Percentiles rank a stretch among this genome's conserved stretches.
Evolutionary conservation across 176 grass and related monocot species (phyloP).

Genomic region (Avena atlantica): DNA sequence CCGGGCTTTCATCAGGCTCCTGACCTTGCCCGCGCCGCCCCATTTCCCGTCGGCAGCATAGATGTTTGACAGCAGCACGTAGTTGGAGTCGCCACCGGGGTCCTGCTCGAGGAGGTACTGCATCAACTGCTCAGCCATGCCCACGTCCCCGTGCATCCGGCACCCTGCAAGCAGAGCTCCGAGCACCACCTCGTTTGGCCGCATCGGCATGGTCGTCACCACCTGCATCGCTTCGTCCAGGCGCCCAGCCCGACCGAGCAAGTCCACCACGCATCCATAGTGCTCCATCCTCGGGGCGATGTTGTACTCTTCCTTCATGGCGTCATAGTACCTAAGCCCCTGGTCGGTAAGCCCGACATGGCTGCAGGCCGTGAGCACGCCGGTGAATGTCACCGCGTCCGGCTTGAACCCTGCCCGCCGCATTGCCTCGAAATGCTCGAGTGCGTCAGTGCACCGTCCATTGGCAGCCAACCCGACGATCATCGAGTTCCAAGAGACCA

Average conservation of each 20-base stretch:
- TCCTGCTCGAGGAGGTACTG: conserved; percentile 64
- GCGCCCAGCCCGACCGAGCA: conserved; percentile 65
- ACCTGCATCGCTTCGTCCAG: conserved; percentile 57
- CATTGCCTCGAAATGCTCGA: conserved; percentile 74
- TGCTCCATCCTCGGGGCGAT: conserved; percentile 62
- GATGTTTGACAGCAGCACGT: conserved; percentile 79
- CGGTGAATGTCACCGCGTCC: conserved; percentile 66
- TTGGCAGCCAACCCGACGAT: conserved; percentile 59
- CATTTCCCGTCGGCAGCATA: conserved; percentile 61
- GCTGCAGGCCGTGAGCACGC: conserved; percentile 70
- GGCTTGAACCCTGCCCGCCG: conserved; percentile 53
- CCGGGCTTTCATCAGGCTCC: conserved; percentile 58
- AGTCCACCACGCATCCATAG: conserved; percentile 76
- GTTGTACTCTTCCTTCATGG: conserved; percentile 47
- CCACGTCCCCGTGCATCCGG: conserved; percentile 54
- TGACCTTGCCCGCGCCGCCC: conserved; percentile 56
- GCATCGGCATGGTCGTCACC: conserved; percentile 55
- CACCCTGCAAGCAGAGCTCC: conserved; percentile 70
- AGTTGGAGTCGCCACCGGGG: conserved; percentile 60
- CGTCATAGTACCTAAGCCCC: conserved; percentile 58
- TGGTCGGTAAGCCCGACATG: conserved; percentile 53
- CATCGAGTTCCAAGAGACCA: conserved; percentile 74
- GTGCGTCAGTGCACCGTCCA: conserved; percentile 40
- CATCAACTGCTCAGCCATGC: conserved; percentile 66
- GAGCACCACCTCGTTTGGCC: conserved; percentile 74